Evolutionary conservation across 352 stramenopile genomes (phyloP), one percentile per base, ranked within the genome.

Genomic region (Plasmopara halstedii): DNA sequence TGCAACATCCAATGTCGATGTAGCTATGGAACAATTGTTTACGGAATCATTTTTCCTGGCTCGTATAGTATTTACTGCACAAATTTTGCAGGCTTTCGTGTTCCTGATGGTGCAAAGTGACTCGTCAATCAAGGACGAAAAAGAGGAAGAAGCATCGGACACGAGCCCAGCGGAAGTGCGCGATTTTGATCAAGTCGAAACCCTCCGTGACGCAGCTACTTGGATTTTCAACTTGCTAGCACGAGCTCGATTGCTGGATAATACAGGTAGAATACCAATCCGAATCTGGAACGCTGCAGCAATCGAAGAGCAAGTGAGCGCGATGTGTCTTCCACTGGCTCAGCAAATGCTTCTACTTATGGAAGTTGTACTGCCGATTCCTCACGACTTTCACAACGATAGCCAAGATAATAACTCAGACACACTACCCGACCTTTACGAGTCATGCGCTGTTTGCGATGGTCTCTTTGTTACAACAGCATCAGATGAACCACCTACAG

Each of bases 381-480:
- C 48, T 18, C 48, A 40, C 40, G 41, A 64, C 13, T 36, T 53
- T 15, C 26, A 59, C 10, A 63, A 50, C 15, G 46, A 58, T 40
- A 46, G 27, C 31, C 6, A 29, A 29, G 25, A 29, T 11, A 53
- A 21, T 15, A 33, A 46, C 7, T 36, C 40, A 14, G 50, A 46
- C 21, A 14, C 33, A 10, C 35, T 43, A 9, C 41, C 49, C n/a
- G 33, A 49, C 47, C 19, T 31, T 9, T 49, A 44, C 1, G 56
- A 70, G 37, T 62, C 62, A 15, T 86, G 77, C 39, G 70, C 70
- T 8, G 67, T 88, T 2, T 88, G 77, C 22, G 77, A 88, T 50
- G 77, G 70, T n/a, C 31, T 86, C 4, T 83, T 73, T 38, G 38
- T 47, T 32, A 49, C 50, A 20, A 22, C 50, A 3, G 45, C 45